These are phyloP conservation scores for Middelhovenomyces tepae DNA, from an alignment of 805 yeast species.

Conservation along the genomic window DNA sequence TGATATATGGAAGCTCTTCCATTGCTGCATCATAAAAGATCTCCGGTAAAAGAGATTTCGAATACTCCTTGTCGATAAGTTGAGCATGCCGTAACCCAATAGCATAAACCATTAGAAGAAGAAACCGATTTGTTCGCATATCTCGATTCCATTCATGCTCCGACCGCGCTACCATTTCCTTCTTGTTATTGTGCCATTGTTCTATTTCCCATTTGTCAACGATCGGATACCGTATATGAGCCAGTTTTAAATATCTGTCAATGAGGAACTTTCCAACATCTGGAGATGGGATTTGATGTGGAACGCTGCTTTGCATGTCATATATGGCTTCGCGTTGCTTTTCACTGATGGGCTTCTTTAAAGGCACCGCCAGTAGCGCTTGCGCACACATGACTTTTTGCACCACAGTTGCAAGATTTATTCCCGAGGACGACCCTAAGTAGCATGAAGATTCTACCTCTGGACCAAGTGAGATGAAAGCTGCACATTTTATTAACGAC, in stretches of 20 bases:
- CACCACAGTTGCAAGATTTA: slow-evolving; percentile 7
- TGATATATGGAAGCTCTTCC: slow-evolving; percentile 3
- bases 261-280: slow-evolving; percentile 3
- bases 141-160: no score
- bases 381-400: slow-evolving; percentile 8
- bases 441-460: slow-evolving; percentile 8
- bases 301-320: no score
- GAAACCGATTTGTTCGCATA: slow-evolving; percentile 2
- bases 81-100: slow-evolving; percentile 5
- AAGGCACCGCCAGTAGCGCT: no score
- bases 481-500: slow-evolving; percentile 8
- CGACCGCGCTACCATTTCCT: not conserved
- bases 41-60: slow-evolving; percentile 1
- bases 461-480: slow-evolving; percentile 9
- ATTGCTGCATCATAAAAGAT: slow-evolving; percentile 5
- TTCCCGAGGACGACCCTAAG: slow-evolving; percentile 8
- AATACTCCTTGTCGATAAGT: slow-evolving; percentile 3
- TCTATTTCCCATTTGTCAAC: slow-evolving; percentile 4
- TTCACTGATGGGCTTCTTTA: slow-evolving; percentile 4
- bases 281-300: no score
- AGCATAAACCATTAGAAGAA: slow-evolving; percentile 8
- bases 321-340: slow-evolving; percentile 1
- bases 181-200: not conserved
- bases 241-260: slow-evolving; percentile 3
- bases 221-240: slow-evolving; percentile 6